Evolutionary conservation across 2,329 filamentous ascomycete genomes (phyloP).

Genomic region (Didymella pinodella): DNA sequence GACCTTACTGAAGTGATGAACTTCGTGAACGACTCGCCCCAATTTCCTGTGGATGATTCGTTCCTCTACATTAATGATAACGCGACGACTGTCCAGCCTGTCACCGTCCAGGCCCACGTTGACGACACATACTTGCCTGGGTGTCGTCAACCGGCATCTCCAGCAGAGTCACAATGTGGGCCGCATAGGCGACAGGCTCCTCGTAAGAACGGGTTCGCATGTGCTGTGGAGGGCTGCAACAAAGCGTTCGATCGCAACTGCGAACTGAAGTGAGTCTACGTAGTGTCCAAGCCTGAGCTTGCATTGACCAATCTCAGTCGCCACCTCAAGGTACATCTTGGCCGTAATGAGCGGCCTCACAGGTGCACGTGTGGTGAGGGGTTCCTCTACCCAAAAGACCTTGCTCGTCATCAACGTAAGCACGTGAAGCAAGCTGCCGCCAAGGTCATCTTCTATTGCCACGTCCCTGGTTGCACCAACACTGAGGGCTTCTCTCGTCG

Average conservation of each 20-base stretch:
- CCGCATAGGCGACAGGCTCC: constrained; percentile 37
- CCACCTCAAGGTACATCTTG: constrained; percentile 44
- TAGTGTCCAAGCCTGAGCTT: constrained; percentile 1
- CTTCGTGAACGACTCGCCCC: not conserved
- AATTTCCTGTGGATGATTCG: constrained; percentile 23
- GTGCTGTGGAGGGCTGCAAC: constrained; percentile 31
- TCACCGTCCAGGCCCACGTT: constrained; percentile 39
- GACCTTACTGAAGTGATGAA: constrained; percentile 12
- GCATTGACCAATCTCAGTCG: constrained; percentile 35
- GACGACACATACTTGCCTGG: constrained; percentile 43
- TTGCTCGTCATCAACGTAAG: constrained; percentile 39
- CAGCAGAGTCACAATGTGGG: constrained; percentile 16
- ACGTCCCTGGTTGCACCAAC: constrained; percentile 37
- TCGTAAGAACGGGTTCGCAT: constrained; percentile 38
- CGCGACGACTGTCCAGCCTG: constrained; percentile 38
- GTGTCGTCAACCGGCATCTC: constrained; percentile 28
- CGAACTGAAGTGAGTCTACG: constrained; percentile 45
- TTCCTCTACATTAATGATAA: constrained; percentile 32
- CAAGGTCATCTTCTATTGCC: constrained; percentile 32
- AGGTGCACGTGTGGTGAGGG: constrained; percentile 43
- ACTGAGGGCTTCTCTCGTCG: constrained; percentile 45
- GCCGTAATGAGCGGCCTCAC: constrained; percentile 40
- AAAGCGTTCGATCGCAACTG: constrained; percentile 44
- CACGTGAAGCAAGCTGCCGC: constrained; percentile 31
- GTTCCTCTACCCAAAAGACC: constrained; percentile 50